Evolutionary conservation across 495 filamentous ascomycete species (phyloP).

Genomic region (Cenococcum geophilum): DNA sequence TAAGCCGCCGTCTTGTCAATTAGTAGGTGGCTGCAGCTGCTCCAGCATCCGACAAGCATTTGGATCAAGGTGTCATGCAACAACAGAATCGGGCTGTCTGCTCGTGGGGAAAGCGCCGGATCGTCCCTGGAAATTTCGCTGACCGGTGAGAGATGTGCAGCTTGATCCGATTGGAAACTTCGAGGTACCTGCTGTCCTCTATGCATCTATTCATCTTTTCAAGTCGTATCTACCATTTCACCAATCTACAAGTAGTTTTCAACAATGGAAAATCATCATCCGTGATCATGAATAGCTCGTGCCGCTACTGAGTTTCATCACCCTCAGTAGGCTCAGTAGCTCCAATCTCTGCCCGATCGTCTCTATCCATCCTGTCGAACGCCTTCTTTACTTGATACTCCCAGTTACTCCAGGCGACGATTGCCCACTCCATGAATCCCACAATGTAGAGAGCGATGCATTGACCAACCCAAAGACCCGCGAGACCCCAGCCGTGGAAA

Average conservation of each 20-base stretch:
- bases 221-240: too few relatives aligned
- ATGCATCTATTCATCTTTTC: too few relatives aligned
- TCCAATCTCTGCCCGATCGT: conserved; percentile 45
- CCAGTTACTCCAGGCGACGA: conserved; percentile 76
- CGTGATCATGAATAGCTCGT: neutral
- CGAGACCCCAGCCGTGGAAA: conserved; percentile 82
- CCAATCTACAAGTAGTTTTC: neutral
- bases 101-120: conserved; percentile 35
- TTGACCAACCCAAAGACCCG: conserved; percentile 81
- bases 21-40: neutral
- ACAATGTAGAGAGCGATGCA: conserved; percentile 86
- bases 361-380: conserved; percentile 67
- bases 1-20: neutral
- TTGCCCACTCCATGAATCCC: conserved; percentile 69
- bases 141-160: conserved; percentile 5
- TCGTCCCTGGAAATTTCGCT: conserved; percentile 22
- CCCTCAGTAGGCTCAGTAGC: conserved; percentile 9
- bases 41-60: neutral
- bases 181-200: too few relatives aligned
- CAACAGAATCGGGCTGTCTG: conserved; percentile 24
- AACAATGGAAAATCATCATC: neutral
- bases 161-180: neutral
- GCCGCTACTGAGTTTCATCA: conserved; percentile 2
- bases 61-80: neutral
- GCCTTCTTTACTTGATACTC: conserved; percentile 69